Conservation (phyloP, 2,329 filamentous ascomycete species). For the Pseudogymnoascus sp. region DNA sequence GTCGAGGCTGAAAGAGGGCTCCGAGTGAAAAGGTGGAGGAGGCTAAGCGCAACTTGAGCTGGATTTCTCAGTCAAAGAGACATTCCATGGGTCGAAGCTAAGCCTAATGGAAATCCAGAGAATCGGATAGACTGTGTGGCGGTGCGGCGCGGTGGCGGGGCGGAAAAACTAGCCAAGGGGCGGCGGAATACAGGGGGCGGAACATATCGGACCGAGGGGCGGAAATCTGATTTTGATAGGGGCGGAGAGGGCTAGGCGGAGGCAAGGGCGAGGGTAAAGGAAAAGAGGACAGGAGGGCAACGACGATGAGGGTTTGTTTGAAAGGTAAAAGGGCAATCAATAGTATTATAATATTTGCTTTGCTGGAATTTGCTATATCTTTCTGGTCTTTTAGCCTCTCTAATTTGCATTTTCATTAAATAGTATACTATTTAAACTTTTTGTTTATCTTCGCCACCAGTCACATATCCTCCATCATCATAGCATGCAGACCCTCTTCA, state of each 20-base stretch:
- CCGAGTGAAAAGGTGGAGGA: conserved; percentile 8
- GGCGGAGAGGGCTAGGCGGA: background rate
- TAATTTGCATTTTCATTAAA: background rate
- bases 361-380: background rate
- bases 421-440: background rate
- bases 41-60: conserved; percentile 5
- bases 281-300: background rate
- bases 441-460: too few species aligned
- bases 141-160: background rate
- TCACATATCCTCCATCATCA: too few species aligned
- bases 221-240: background rate
- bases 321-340: background rate
- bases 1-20: conserved; percentile 10
- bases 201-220: background rate
- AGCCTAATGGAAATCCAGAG: conserved; percentile 10
- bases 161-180: background rate
- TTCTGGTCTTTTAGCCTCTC: too few species aligned
- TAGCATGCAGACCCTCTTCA: too few species aligned
- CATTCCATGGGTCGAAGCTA: conserved; percentile 1
- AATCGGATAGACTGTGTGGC: conserved; percentile 10
- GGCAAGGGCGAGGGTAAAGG: background rate
- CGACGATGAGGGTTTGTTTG: background rate
- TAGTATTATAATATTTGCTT: background rate
- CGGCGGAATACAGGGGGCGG: background rate
- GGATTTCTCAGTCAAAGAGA: conserved; percentile 5